Conservation (phyloP, 2,329 filamentous ascomycete species). For the Monilinia polystroma region DNA sequence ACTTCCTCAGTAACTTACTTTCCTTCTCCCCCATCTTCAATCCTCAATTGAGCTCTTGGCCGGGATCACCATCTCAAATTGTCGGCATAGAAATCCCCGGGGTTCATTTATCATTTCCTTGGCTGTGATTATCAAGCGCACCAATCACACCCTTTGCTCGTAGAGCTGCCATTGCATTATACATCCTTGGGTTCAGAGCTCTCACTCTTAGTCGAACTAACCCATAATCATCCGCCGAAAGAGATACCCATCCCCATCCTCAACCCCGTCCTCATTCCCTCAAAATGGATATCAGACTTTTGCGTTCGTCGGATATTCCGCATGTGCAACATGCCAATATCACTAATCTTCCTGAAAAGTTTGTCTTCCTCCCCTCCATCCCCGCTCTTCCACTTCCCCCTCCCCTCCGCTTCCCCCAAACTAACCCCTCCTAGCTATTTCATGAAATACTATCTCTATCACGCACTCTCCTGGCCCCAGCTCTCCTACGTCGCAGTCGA, state of each 20-base stretch:
- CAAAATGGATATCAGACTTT: slow-evolving; percentile 85
- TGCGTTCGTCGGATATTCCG: slow-evolving; percentile 79
- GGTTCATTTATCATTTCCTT: slow-evolving; percentile 10
- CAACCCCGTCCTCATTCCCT: slow-evolving; percentile 17
- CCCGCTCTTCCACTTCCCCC: neutral
- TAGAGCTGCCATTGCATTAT: neutral
- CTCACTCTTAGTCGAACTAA: neutral
- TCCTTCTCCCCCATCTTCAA: neutral
- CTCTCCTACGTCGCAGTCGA: slow-evolving; percentile 96
- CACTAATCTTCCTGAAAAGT: slow-evolving; percentile 95
- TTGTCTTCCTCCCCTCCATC: neutral
- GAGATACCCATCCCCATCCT: neutral
- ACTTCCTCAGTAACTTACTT: neutral
- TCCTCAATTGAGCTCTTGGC: neutral
- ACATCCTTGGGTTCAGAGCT: slow-evolving; percentile 1
- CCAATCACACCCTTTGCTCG: neutral
- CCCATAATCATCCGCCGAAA: neutral
- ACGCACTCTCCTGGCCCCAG: slow-evolving; percentile 96
- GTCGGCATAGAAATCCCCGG: slow-evolving; percentile 11
- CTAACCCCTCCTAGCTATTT: slow-evolving; percentile 63
- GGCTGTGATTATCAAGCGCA: neutral
- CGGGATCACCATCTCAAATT: neutral
- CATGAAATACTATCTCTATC: slow-evolving; percentile 99
- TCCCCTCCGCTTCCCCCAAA: neutral
- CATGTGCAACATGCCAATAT: slow-evolving; percentile 98